These are phyloP conservation scores for Coemansia sp. DNA, from an alignment of 192 early-diverging fungal genomes.

Conservation along the genomic window DNA sequence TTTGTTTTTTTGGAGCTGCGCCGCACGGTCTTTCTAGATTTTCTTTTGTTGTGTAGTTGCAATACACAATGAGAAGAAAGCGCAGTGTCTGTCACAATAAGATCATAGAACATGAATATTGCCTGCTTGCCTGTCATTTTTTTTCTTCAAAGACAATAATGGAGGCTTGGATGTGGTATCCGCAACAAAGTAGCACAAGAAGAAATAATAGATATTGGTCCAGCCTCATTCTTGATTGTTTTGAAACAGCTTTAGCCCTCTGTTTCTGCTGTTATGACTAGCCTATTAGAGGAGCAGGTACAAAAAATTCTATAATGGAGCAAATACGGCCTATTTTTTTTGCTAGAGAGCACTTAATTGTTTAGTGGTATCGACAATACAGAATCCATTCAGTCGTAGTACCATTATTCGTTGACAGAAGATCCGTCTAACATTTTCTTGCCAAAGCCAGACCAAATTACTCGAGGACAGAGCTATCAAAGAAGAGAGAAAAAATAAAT, in stretches of 20 bases:
- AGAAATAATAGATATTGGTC: not conserved
- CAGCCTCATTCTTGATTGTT: not conserved
- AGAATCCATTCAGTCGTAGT: not conserved
- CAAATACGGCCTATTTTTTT: not conserved
- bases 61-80: not conserved
- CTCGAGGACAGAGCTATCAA: not conserved
- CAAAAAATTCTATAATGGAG: not conserved
- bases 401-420: not conserved
- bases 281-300: not conserved
- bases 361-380: not conserved
- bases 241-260: not conserved
- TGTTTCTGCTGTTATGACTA: not conserved
- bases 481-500: not conserved
- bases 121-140: not conserved
- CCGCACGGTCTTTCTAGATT: not conserved
- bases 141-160: not conserved
- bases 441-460: not conserved
- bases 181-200: not conserved
- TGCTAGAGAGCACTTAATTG: not conserved
- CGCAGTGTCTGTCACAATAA: not conserved
- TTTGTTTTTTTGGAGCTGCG: not conserved
- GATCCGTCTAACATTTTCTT: not conserved
- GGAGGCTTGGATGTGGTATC: not conserved
- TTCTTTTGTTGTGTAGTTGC: not conserved
- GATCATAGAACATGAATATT: constrained; percentile 5